phyloP scores from a whole-genome alignment of 2,329 filamentous ascomycete genomes.

The Monosporascus sp. region DNA sequence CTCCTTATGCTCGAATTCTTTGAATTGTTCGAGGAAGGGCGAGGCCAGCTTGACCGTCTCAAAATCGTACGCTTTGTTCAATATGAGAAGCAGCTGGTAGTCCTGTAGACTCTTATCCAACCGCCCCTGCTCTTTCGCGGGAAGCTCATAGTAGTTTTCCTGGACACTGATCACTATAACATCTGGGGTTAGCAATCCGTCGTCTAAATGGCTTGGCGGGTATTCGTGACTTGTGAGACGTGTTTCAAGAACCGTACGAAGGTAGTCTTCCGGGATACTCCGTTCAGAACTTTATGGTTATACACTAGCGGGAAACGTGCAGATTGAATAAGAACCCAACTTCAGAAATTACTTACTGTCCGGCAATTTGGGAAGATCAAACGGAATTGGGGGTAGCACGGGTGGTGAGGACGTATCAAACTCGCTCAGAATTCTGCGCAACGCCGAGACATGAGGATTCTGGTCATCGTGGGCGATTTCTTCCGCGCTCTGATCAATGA shows the following conservation, averaged over 20 bases:
- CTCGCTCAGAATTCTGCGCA: conserved; percentile 77
- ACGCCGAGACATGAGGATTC: conserved; percentile 61
- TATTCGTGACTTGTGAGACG: no score
- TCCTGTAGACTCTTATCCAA: conserved; percentile 69
- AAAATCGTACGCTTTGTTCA: conserved; percentile 78
- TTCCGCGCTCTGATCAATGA: conserved; percentile 60
- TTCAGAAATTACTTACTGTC: conserved; percentile 27
- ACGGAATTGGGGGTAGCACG: conserved; percentile 85
- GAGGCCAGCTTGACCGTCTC: conserved; percentile 56
- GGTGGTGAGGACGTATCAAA: conserved; percentile 87
- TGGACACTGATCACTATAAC: conserved; percentile 52
- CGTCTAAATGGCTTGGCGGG: no score
- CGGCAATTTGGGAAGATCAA: conserved; percentile 77
- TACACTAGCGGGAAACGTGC: no score
- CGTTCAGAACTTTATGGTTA: no score
- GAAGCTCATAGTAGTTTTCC: conserved; percentile 58
- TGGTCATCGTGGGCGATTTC: conserved; percentile 49
- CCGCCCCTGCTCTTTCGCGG: conserved; percentile 70
- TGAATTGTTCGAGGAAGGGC: conserved; percentile 66
- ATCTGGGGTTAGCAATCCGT: no score
- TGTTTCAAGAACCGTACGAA: no score
- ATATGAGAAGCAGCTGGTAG: conserved; percentile 69
- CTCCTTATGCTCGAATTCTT: conserved; percentile 65
- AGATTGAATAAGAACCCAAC: no score
- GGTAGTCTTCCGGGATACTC: no score